phyloP scores from a whole-genome alignment of 306 rosid genomes.

The Lotus japonicus region DNA sequence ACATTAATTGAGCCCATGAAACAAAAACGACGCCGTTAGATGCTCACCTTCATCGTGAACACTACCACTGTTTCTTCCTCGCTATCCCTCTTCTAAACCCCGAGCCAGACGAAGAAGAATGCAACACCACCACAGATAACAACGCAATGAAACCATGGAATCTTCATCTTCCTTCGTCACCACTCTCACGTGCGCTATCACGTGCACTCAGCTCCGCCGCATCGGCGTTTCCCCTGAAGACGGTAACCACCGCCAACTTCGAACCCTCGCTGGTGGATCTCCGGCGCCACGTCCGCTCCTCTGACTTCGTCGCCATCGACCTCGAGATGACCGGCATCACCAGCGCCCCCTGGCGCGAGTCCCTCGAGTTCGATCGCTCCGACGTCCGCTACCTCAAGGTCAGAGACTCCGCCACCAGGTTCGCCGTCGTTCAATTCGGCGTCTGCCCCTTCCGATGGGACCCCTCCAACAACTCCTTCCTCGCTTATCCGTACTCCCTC shows the following conservation, averaged over 20 bases:
- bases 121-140: too few relatives aligned
- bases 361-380: slow-evolving; percentile 69
- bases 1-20: too few relatives aligned
- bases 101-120: background rate
- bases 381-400: slow-evolving; percentile 82
- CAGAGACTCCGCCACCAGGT: slow-evolving; percentile 82
- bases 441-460: slow-evolving; percentile 97
- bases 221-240: slow-evolving; percentile 53
- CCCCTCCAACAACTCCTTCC: slow-evolving; percentile 38
- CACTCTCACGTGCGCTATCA: slow-evolving; percentile 47
- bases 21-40: background rate
- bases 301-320: slow-evolving; percentile 88
- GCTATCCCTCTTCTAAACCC: slow-evolving; percentile 20
- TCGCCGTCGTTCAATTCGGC: slow-evolving; percentile 85
- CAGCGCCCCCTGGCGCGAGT: slow-evolving; percentile 94
- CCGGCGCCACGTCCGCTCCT: slow-evolving; percentile 55
- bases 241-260: slow-evolving; percentile 72
- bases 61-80: background rate
- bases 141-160: slow-evolving; percentile 17
- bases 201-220: slow-evolving; percentile 38
- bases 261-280: slow-evolving; percentile 60
- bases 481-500: slow-evolving; percentile 66
- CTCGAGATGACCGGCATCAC: slow-evolving; percentile 93
- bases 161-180: slow-evolving; percentile 12
- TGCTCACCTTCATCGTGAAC: background rate